These are phyloP conservation scores for Hippophae rhamnoides DNA, from an alignment of 306 rosid genomes.

Conservation along the genomic window DNA sequence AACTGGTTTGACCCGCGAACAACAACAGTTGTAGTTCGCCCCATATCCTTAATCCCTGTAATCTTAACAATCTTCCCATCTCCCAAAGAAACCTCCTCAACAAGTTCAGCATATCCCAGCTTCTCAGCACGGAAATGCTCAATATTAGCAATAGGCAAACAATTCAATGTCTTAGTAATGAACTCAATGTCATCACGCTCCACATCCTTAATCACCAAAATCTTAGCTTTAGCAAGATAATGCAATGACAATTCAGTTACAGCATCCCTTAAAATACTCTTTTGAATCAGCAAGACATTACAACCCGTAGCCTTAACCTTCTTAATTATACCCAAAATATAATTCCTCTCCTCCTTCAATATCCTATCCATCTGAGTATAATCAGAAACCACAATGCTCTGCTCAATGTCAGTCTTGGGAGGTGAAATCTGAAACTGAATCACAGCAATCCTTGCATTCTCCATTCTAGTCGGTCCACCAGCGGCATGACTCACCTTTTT, in stretches of 20 bases:
- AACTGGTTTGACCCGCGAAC: conserved; percentile 85
- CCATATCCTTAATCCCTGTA: conserved; percentile 90
- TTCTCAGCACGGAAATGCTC: conserved; percentile 91
- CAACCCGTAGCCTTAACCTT: conserved; percentile 86
- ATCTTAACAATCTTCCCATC: conserved; percentile 92
- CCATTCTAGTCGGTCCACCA: conserved; percentile 91
- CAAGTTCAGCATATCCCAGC: conserved; percentile 83
- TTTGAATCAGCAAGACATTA: conserved; percentile 84
- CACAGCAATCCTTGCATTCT: conserved; percentile 86
- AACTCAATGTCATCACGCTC: conserved; percentile 96
- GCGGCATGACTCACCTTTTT: conserved; percentile 94
- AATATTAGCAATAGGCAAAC: conserved; percentile 83
- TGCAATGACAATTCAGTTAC: conserved; percentile 90
- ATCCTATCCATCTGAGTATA: conserved; percentile 97
- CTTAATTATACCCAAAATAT: conserved; percentile 90
- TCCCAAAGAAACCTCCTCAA: conserved; percentile 83
- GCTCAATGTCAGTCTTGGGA: conserved; percentile 86
- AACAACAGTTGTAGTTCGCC: conserved; percentile 74
- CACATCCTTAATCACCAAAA: conserved; percentile 89
- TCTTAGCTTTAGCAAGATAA: conserved; percentile 91
- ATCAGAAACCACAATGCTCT: conserved; percentile 85
- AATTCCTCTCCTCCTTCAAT: conserved; percentile 84
- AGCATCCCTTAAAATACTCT: conserved; percentile 90
- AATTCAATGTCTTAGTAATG: conserved; percentile 83
- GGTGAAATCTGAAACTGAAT: conserved; percentile 98